phyloP scores from a whole-genome alignment of 2,329 filamentous ascomycete species.

The Trichophyton equinum region DNA sequence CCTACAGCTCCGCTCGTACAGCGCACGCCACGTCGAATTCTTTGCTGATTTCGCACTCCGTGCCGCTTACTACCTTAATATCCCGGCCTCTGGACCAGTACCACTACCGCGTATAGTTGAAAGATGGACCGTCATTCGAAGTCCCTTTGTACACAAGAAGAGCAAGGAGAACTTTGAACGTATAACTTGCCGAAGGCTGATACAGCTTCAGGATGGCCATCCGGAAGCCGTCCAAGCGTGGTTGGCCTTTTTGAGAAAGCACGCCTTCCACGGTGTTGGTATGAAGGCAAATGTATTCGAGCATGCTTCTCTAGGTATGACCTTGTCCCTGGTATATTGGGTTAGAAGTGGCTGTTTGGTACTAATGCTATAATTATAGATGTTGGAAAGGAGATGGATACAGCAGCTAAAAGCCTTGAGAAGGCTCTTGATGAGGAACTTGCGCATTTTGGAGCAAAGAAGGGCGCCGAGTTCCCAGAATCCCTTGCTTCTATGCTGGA shows the following conservation, averaged over 20 bases:
- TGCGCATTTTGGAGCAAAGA: constrained; percentile 30
- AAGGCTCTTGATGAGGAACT: constrained; percentile 30
- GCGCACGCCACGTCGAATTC: constrained; percentile 78
- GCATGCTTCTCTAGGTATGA: constrained; percentile 57
- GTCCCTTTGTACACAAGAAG: constrained; percentile 93
- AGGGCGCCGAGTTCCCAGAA: constrained; percentile 18
- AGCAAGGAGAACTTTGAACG: constrained; percentile 95
- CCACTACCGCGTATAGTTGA: constrained; percentile 77
- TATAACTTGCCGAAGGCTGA: constrained; percentile 69
- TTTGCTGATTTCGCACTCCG: constrained; percentile 90
- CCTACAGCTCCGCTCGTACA: constrained; percentile 86
- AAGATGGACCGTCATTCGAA: constrained; percentile 83
- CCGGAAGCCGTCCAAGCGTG: constrained; percentile 80
- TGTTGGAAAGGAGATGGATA: constrained; percentile 31
- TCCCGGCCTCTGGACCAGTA: constrained; percentile 74
- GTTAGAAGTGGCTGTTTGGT: constrained; percentile 3
- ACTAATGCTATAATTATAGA: constrained; percentile 20
- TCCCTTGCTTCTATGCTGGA: constrained; percentile 26
- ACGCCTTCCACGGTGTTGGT: constrained; percentile 89
- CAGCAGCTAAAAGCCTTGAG: constrained; percentile 26
- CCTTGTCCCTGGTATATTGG: constrained; percentile 4
- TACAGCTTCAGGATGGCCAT: constrained; percentile 87
- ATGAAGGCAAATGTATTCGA: constrained; percentile 99
- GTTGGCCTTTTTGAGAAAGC: constrained; percentile 83
- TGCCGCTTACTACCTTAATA: constrained; percentile 82